Conservation (phyloP, 1,284 basidiomycete species). For the Pulchroboletus neoregius region DNA sequence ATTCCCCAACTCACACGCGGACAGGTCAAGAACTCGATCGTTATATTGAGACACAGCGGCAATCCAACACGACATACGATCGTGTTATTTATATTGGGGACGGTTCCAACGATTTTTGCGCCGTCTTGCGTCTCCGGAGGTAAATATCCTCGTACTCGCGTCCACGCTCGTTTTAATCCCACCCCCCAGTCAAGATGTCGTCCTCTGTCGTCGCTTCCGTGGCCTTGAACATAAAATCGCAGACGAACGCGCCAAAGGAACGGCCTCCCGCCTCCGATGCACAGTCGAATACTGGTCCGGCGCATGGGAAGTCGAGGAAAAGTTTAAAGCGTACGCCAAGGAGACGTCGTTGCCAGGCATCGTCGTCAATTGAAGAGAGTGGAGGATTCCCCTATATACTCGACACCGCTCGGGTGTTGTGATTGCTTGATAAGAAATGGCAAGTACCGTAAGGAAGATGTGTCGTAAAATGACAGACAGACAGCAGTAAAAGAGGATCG, state of each 20-base stretch:
- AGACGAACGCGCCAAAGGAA: conserved; percentile 49
- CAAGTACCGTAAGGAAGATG: too few relatives aligned
- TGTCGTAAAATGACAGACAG: too few relatives aligned
- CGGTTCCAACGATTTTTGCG: conserved; percentile 95
- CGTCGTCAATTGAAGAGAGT: conserved; percentile 7
- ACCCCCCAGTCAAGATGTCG: conserved; percentile 61
- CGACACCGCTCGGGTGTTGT: too few relatives aligned
- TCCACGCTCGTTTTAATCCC: background rate
- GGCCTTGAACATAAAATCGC: conserved; percentile 75
- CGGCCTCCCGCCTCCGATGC: conserved; percentile 60
- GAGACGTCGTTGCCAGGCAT: conserved; percentile 3
- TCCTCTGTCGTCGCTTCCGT: conserved; percentile 72
- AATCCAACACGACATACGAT: conserved; percentile 61
- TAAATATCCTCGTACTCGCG: conserved; percentile 38
- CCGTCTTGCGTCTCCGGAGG: conserved; percentile 77
- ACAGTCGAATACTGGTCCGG: conserved; percentile 82
- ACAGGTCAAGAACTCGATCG: conserved; percentile 84
- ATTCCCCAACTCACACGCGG: background rate
- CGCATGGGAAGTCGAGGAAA: conserved; percentile 92
- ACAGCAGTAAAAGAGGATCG: too few relatives aligned
- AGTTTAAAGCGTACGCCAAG: conserved; percentile 39
- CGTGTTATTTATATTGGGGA: conserved; percentile 92
- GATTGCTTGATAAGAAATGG: too few relatives aligned
- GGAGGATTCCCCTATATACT: too few relatives aligned
- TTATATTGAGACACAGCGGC: conserved; percentile 59